These are phyloP conservation scores for Ceratopteris richardii DNA, from an alignment of 75 land plant genomes.

Conservation along the genomic window DNA sequence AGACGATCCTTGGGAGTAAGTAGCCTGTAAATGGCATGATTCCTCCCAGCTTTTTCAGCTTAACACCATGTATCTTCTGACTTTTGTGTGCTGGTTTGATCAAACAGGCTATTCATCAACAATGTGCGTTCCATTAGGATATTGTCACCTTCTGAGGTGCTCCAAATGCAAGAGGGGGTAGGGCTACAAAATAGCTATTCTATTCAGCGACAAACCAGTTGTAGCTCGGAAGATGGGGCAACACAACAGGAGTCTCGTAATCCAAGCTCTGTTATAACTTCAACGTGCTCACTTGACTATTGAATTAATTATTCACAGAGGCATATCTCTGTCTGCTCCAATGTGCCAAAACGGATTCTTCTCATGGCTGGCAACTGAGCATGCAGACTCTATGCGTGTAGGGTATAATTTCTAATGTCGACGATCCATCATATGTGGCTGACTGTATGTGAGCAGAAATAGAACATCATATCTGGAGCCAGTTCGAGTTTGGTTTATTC, in stretches of 20 bases:
- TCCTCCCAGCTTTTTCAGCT: too few species aligned
- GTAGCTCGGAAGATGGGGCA: slow-evolving; percentile 4
- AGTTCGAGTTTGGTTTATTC: too few species aligned
- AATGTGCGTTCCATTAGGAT: slow-evolving; percentile 95
- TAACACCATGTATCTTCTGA: too few species aligned
- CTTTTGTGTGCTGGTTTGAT: too few species aligned
- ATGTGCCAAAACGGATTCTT: too few species aligned
- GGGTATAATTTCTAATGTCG: too few species aligned
- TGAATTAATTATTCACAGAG: slow-evolving; percentile 4
- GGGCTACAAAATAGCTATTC: slow-evolving; percentile 28
- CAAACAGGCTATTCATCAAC: slow-evolving; percentile 80
- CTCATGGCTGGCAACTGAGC: too few species aligned
- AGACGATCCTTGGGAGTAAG: slow-evolving; percentile 90
- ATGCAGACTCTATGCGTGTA: too few species aligned
- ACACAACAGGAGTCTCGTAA: slow-evolving; percentile 47
- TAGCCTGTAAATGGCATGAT: slow-evolving; percentile 3
- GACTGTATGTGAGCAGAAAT: too few species aligned
- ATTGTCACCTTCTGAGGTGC: slow-evolving; percentile 79
- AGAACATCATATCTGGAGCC: too few species aligned
- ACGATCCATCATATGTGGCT: too few species aligned
- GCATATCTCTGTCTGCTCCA: neutral
- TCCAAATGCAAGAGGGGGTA: slow-evolving; percentile 84
- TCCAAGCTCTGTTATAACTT: slow-evolving; percentile 43
- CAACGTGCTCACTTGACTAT: slow-evolving; percentile 48
- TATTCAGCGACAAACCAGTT: neutral